phyloP scores from a whole-genome alignment of 192 early-diverging fungal genomes.

The Gamsiella multidivaricata region DNA sequence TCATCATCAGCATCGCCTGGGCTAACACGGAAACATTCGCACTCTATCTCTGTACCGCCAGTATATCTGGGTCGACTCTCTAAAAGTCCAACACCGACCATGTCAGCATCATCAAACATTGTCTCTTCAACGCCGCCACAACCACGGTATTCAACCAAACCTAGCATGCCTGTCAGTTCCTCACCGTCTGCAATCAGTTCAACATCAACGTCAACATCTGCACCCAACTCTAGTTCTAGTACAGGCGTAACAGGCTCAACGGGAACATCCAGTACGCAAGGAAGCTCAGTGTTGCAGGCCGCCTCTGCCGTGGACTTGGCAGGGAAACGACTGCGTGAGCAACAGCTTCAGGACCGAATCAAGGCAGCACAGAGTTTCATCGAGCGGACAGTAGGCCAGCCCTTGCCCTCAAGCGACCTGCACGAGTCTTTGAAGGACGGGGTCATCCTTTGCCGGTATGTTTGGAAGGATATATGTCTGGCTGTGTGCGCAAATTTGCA shows the following conservation, averaged over 20 bases:
- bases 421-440: conserved; percentile 77
- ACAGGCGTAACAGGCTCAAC: background rate
- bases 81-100: background rate
- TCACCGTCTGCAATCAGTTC: no score
- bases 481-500: conserved; percentile 12
- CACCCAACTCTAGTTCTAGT: background rate
- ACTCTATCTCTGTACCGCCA: conserved; percentile 30
- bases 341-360: conserved; percentile 70
- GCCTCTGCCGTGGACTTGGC: conserved; percentile 37
- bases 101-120: background rate
- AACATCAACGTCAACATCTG: background rate
- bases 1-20: no score
- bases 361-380: conserved; percentile 72
- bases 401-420: conserved; percentile 67
- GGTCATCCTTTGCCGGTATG: conserved; percentile 79
- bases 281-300: background rate
- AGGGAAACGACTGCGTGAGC: conserved; percentile 61
- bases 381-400: conserved; percentile 66
- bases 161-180: conserved; percentile 6
- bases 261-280: conserved; percentile 4
- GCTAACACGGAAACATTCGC: conserved; percentile 33
- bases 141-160: conserved; percentile 24
- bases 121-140: background rate
- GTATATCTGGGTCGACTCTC: conserved; percentile 4
- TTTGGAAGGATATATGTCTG: conserved; percentile 9